Base-by-base conservation (phyloP, 2,329 filamentous ascomycete genomes). In the Ascochyta pisi region DNA sequence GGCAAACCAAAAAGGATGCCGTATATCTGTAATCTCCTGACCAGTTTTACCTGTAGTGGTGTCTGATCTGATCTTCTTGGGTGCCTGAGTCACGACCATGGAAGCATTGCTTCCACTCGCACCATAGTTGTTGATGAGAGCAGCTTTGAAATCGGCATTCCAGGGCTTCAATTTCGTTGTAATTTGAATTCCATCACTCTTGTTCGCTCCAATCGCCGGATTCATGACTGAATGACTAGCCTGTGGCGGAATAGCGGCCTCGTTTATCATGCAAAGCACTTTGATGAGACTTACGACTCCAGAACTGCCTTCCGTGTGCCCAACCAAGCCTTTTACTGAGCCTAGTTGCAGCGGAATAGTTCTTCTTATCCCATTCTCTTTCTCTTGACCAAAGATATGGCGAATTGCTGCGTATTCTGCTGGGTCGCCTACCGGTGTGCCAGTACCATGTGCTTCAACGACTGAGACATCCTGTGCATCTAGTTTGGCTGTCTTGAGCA, bases 111-210 rank as follows among this genome's bases (percentile, higher is more conserved):
- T 61, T 5, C 67, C 68, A 4, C 51, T 31, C 6, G 75, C 75
- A 26, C 76, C 75, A 37, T 74, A 78, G 54, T 73, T 78, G 55
- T 69, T 70, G 19, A 72, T 54, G 1, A 57, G 33, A 0, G 67
- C 65, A 4, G 48, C 39, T 16, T 45, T 54, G 29, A 38, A 44
- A 0, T 35, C 10, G 1, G 43, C 43, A 13, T 59, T 16, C 65
- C 67, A 70, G 3, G 43, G 29, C 41, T 40, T 31, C 9, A 48
- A 8, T 1, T 13, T 12, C 1, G 33, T 61, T 0, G 60, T n/a
- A 0, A 72, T 51, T 8, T 54, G 31, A 10, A 72, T 67, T 1
- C 41, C 37, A 40, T 66, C 61, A 1, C 6, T 16, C 10, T 22
- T 15, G 1, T 37, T 23, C 2, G 64, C 23, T 1, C 39, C n/a